phyloP scores from a whole-genome alignment of 305 asterid species.

The Solanum hybrid region DNA sequence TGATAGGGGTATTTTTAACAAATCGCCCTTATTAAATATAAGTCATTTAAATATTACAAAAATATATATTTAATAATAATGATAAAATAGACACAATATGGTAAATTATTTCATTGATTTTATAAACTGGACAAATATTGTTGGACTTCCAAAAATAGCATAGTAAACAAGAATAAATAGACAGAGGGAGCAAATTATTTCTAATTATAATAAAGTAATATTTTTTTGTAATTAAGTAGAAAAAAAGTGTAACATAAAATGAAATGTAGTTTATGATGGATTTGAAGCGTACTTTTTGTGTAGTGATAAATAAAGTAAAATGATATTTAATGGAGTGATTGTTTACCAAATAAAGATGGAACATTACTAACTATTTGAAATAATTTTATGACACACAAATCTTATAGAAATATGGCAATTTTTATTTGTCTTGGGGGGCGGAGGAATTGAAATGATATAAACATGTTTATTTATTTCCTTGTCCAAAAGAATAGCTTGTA shows the following conservation, averaged over 20 bases:
- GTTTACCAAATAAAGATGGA: not conserved
- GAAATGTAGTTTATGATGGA: not conserved
- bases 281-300: not conserved
- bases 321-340: not conserved
- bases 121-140: too few relatives aligned
- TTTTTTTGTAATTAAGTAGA: too few relatives aligned
- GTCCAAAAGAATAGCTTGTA: not conserved
- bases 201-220: too few relatives aligned
- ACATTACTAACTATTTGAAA: not conserved
- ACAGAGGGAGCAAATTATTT: too few relatives aligned
- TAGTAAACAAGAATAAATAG: too few relatives aligned
- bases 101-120: too few relatives aligned
- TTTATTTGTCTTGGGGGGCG: not conserved
- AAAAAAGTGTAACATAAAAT: too few relatives aligned
- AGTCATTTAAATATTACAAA: too few relatives aligned
- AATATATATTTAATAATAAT: too few relatives aligned
- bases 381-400: not conserved
- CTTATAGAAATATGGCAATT: not conserved
- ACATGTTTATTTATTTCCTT: not conserved
- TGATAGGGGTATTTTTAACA: too few relatives aligned
- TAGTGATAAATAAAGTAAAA: not conserved
- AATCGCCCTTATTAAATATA: not conserved
- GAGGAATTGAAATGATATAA: not conserved
- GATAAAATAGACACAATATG: not conserved
- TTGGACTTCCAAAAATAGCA: not conserved